Evolutionary conservation across 306 rosid species (phyloP), one percentile per base, ranked within the genome.

Genomic region (Fagus sylvatica): DNA sequence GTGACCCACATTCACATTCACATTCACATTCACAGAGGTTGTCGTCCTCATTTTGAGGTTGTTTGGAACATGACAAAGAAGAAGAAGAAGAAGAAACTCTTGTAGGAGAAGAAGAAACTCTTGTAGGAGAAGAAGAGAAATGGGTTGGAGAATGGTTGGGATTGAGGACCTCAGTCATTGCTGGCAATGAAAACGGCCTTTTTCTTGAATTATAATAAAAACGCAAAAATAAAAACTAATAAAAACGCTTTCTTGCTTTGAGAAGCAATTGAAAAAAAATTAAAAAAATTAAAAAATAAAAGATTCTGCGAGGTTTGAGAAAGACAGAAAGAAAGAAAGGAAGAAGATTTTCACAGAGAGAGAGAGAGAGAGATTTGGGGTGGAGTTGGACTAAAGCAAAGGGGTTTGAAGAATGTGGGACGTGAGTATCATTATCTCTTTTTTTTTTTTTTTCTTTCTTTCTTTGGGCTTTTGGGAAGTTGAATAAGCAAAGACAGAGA

Each of bases 151-250:
- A 85, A 75, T 69, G 93, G 71, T 66, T 66, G 71, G 48, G 71
- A 16, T 66, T 39, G 73, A 94, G 91, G 83, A 92, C 88, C 81
- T 89, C 88, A 42, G 92, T 94, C 97, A 92, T 94, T 87, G 91
- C 85, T 87, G 91, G 90, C 90, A 85, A 84, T 78, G 92, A 77
- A 81, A 86, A 80, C 56, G 83, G 80, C 71, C 82, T 72, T 81
- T 46, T 83, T 54, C 85, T 83, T 80, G 79, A 76, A 82, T 76
- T 73, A 82, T 65, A 81, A 87, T 75, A 46, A 46, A 46, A 12
- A 10, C 51, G 13, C 51, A 9, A 12, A 8, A 46, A 46, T 46
- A 83, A 81, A 81, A 15, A 49, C 55, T 74, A 75, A 40, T 34
- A 4, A 11, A 74, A 80, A 40, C 4, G 48, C 33, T 79, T 2